Conservation (phyloP, 2,329 filamentous ascomycete genomes). For the Cladorrhinum sp. region DNA sequence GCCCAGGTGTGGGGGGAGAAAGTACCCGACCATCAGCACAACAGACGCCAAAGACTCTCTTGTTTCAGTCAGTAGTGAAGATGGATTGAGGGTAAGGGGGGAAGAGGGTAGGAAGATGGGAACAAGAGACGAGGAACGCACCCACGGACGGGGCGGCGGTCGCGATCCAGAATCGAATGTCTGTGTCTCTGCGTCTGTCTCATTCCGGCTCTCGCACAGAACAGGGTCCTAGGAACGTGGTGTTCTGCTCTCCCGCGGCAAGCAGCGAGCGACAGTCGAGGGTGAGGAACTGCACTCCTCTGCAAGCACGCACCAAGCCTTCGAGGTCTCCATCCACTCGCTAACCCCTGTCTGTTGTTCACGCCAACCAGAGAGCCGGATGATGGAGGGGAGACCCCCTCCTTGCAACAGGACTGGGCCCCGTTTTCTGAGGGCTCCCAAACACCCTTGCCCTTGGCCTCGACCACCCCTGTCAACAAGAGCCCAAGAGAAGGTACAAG, state of each 20-base stretch:
- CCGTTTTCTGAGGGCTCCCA: constrained; percentile 22
- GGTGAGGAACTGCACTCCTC: not conserved
- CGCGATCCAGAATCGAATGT: not conserved
- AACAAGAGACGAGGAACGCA: not conserved
- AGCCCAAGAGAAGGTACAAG: constrained; percentile 14
- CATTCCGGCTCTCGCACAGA: not conserved
- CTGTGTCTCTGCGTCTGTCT: not conserved
- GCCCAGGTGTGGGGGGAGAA: constrained; percentile 9
- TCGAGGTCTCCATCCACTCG: constrained; percentile 23
- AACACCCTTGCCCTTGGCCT: constrained; percentile 14
- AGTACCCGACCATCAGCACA: constrained; percentile 12
- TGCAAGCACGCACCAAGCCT: constrained; percentile 22
- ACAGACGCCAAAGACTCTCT: not conserved
- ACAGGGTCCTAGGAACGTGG: not conserved
- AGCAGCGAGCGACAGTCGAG: constrained; percentile 3
- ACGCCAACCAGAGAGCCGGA: constrained; percentile 23
- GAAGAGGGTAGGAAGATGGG: not conserved
- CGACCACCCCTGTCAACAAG: constrained; percentile 16
- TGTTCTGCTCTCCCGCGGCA: constrained; percentile 2
- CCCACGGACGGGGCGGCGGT: not conserved
- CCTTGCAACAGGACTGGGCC: constrained; percentile 9
- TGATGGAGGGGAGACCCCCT: constrained; percentile 18
- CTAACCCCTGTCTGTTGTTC: constrained; percentile 23
- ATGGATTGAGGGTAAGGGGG: not conserved
- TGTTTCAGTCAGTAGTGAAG: constrained; percentile 15